Conservation (phyloP, 2,329 filamentous ascomycete genomes). For the Fusarium lyarnte region DNA sequence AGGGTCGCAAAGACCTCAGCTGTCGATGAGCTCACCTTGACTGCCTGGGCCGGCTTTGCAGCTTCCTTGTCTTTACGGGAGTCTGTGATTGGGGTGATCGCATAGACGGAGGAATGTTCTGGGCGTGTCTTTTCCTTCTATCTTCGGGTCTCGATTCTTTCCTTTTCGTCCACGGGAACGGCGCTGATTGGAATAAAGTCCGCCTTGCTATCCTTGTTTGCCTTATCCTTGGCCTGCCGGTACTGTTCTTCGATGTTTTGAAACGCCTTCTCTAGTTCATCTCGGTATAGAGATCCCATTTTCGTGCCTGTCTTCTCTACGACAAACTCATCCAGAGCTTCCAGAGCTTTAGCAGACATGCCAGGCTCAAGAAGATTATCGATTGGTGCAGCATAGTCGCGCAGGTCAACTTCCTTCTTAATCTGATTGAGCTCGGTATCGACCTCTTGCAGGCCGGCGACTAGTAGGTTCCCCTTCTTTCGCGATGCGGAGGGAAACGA, state of each 20-base stretch:
- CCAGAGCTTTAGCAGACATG: conserved; percentile 49
- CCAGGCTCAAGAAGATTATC: conserved; percentile 54
- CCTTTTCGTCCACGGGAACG: conserved; percentile 32
- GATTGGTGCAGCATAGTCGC: conserved; percentile 53
- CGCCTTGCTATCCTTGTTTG: conserved; percentile 25
- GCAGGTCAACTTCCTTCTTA: conserved; percentile 52
- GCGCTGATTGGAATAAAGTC: conserved; percentile 10
- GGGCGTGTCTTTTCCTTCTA: conserved; percentile 58
- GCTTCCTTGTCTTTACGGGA: neutral
- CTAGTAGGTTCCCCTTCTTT: conserved; percentile 53
- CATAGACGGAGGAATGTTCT: conserved; percentile 47
- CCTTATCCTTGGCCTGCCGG: conserved; percentile 38
- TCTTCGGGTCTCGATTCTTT: conserved; percentile 47
- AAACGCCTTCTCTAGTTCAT: conserved; percentile 53
- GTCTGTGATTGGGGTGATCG: conserved; percentile 34
- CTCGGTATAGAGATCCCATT: conserved; percentile 56
- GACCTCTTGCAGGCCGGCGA: conserved; percentile 46
- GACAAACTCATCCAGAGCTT: conserved; percentile 50
- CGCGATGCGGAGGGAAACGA: conserved; percentile 51
- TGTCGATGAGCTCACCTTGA: conserved; percentile 53
- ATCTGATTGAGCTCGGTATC: conserved; percentile 52
- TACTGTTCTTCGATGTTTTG: conserved; percentile 45
- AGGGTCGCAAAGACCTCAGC: conserved; percentile 51
- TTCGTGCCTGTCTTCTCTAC: conserved; percentile 50
- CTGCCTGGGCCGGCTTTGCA: neutral